Base-by-base conservation (phyloP, 176 grass and related monocot genomes). In the Stipa capillata region DNA sequence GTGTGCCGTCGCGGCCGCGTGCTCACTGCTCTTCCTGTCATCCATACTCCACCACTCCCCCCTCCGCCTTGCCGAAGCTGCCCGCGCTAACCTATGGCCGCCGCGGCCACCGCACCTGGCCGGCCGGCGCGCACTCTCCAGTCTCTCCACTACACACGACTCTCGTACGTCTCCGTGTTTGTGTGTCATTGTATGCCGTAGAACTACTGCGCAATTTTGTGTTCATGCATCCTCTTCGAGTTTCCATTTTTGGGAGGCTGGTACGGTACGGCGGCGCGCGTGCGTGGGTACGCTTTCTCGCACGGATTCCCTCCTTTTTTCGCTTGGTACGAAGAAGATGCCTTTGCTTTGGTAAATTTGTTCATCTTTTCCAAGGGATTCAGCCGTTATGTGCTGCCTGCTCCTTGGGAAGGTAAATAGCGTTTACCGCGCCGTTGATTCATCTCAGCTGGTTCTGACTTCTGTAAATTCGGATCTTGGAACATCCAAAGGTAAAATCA, bases 11-110 rank as follows among this genome's bases (percentile, higher is more conserved):
- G 84, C 84, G 79, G 84, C 60, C 79, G 88, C 88, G 88, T 90
- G 84, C 88, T 90, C 84, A 90, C 88, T 69, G 52, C 88, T 86
- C 88, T 90, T 7, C 65, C 88, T 90, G 88, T 90, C 88, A 83
- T 65, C 88, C 79, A 66, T 70, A 56, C 78, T 49, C 17, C 20
- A 13, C 40, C 17, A 11, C 4, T 20, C 12, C 61, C 15, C 31
- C 9, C 50, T 20, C 14, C 61, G 63, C 86, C 69, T 60, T n/a
- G 61, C 69, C 42, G 6, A 6, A 18, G 66, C 70, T 45, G 21
- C 1, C 48, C 44, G 69, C 29, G 41, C 55, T 7, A 5, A 6
- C 47, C 16, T 40, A 24, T 27, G 24, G 37, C 35, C 62, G 85
- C 79, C 83, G 75, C 34, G 63, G 24, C 20, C 64, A 63, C 79